Conservation (phyloP, 2,329 filamentous ascomycete genomes). For the Rhinocladiella similis region DNA sequence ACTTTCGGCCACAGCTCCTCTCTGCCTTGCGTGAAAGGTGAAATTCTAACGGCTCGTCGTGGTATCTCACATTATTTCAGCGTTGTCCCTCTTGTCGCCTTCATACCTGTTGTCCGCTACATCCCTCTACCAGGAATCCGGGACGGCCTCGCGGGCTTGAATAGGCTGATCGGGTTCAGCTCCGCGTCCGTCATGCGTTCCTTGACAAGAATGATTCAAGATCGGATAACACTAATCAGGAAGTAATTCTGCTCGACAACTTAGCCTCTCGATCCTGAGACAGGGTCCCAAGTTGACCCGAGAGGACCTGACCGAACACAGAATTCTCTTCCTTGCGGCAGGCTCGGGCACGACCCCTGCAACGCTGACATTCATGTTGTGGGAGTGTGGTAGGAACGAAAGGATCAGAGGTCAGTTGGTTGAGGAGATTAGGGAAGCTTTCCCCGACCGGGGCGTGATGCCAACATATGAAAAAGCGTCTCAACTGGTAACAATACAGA, state of each 20-base stretch:
- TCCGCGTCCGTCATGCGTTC: neutral
- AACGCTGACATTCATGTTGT: conserved; percentile 1
- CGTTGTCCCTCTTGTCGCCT: neutral
- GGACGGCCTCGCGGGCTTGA: conserved; percentile 3
- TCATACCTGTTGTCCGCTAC: conserved; percentile 1
- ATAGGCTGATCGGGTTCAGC: conserved; percentile 3
- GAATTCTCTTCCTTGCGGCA: conserved; percentile 8
- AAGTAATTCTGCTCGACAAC: conserved; percentile 4
- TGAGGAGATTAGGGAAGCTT: conserved; percentile 2
- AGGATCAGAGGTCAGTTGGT: neutral
- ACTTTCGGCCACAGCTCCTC: too few species aligned
- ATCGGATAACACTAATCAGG: neutral
- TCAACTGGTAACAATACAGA: neutral
- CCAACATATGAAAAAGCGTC: conserved; percentile 4
- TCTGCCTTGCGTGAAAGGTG: too few species aligned
- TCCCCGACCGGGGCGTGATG: conserved; percentile 1
- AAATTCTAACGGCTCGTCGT: neutral
- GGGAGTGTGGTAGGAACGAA: conserved; percentile 5
- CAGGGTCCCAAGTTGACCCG: conserved; percentile 5
- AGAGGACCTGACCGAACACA: conserved; percentile 6
- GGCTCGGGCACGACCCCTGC: conserved; percentile 10
- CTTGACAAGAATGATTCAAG: too few species aligned
- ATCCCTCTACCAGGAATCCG: neutral
- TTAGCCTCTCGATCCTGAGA: conserved; percentile 1
- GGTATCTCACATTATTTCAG: conserved; percentile 2